Conservation (phyloP, 345 rosid genomes). For the Combretum micranthum region DNA sequence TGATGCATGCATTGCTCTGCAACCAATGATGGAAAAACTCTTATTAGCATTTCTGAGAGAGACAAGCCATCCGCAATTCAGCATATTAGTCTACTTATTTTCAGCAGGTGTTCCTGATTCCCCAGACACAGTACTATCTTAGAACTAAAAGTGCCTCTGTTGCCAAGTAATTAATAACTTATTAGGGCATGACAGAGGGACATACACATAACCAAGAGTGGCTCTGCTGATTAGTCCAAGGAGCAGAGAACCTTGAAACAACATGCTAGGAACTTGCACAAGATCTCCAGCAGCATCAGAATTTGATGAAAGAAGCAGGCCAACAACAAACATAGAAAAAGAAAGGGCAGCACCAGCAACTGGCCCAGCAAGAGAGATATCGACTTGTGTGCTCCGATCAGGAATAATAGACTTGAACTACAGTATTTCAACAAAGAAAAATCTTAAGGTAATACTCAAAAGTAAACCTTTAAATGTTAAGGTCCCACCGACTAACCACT, state of each 20-base stretch:
- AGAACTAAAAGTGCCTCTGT: no score
- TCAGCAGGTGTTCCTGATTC: neutral
- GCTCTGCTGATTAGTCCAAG: slow-evolving; percentile 95
- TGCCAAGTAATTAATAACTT: neutral
- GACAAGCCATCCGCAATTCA: neutral
- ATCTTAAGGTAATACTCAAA: neutral
- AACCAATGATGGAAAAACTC: slow-evolving; percentile 15
- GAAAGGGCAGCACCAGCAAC: slow-evolving; percentile 90
- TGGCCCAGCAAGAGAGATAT: slow-evolving; percentile 87
- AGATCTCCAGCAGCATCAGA: slow-evolving; percentile 70
- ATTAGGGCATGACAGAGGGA: slow-evolving; percentile 13
- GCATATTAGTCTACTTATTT: neutral
- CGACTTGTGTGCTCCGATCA: slow-evolving; percentile 82
- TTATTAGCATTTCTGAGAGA: slow-evolving; percentile 3
- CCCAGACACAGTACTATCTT: no score
- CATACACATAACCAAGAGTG: slow-evolving; percentile 81
- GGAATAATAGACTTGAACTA: slow-evolving; percentile 96
- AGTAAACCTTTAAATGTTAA: no score
- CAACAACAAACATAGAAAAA: slow-evolving; percentile 79
- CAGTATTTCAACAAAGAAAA: slow-evolving; percentile 13
- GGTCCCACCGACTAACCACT: no score
- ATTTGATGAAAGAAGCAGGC: slow-evolving; percentile 74
- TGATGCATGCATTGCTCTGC: slow-evolving; percentile 85
- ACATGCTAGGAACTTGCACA: slow-evolving; percentile 83
- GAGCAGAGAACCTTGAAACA: slow-evolving; percentile 94